phyloP scores from a whole-genome alignment of 2,329 filamentous ascomycete species.

The Fusarium abutilonis region DNA sequence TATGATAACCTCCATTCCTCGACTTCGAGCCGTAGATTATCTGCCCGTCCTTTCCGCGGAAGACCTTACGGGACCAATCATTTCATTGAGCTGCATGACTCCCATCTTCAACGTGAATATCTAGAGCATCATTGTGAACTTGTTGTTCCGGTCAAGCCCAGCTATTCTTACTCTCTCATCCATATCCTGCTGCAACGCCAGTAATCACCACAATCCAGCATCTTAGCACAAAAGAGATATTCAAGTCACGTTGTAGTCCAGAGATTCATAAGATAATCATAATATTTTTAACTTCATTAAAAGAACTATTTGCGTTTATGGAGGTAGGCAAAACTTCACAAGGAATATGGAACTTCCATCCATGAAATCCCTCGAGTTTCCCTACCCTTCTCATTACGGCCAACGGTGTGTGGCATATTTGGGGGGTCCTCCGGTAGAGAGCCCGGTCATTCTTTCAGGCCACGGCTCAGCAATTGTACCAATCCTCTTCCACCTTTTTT shows the following conservation, averaged over 20 bases:
- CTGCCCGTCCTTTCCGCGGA: no score
- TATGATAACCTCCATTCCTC: no score
- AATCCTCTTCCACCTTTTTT: constrained; percentile 41
- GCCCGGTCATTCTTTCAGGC: constrained; percentile 6
- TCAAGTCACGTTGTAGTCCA: constrained; percentile 17
- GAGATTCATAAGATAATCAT: constrained; percentile 30
- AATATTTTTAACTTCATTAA: constrained; percentile 26
- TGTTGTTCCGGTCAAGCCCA: no score
- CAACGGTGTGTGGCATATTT: constrained; percentile 28
- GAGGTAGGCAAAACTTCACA: constrained; percentile 18
- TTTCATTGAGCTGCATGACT: no score
- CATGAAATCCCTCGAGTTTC: neutral
- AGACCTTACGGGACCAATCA: no score
- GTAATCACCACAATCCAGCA: no score
- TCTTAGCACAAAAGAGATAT: no score
- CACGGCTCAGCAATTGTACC: constrained; percentile 43
- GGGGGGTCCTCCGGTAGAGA: constrained; percentile 29
- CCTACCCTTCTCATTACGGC: constrained; percentile 20
- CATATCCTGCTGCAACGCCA: no score
- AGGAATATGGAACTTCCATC: constrained; percentile 22
- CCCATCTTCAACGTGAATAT: no score
- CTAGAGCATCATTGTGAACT: no score
- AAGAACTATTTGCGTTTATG: constrained; percentile 32
- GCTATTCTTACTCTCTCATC: no score
- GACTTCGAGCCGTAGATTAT: no score